phyloP scores from a whole-genome alignment of 2,329 filamentous ascomycete species.

The Sclerotinia spermophila region DNA sequence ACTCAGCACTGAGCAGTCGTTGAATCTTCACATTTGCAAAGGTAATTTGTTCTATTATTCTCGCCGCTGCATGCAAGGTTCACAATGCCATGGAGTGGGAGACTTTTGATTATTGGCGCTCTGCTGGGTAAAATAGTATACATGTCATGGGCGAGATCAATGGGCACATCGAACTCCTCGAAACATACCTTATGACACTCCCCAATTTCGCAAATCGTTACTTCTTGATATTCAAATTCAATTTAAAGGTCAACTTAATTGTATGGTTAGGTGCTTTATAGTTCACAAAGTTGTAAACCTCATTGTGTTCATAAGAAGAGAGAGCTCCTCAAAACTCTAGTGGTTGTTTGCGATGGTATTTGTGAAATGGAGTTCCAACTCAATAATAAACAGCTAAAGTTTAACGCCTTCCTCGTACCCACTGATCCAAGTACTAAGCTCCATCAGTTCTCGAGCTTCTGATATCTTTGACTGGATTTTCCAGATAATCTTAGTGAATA shows the following conservation, averaged over 20 bases:
- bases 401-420: no score
- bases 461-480: background rate
- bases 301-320: background rate
- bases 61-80: background rate
- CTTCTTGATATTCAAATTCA: background rate
- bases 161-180: background rate
- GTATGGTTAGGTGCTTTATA: no score
- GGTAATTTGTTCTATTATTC: background rate
- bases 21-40: background rate
- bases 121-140: background rate
- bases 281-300: no score
- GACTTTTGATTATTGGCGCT: background rate
- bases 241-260: no score
- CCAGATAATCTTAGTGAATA: background rate
- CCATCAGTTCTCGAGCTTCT: background rate
- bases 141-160: background rate
- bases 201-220: background rate
- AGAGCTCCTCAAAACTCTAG: background rate
- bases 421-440: no score
- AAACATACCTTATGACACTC: background rate
- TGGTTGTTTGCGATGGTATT: background rate
- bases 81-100: background rate
- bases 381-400: no score
- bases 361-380: background rate
- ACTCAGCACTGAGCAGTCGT: background rate